phyloP scores from a whole-genome alignment of 257 asterid species.

The Solanum habrochaites region DNA sequence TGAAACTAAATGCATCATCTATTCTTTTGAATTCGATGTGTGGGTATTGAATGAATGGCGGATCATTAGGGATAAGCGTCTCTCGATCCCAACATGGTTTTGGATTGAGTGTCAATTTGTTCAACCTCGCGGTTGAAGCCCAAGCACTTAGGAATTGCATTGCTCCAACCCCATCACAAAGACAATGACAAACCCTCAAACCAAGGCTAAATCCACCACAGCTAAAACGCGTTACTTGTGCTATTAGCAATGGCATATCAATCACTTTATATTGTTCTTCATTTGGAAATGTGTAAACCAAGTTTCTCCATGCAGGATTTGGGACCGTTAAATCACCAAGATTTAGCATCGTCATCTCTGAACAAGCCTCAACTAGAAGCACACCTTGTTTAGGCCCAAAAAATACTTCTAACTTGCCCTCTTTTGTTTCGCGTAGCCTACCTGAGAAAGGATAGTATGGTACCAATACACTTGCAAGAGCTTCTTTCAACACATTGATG shows the following conservation, averaged over 20 bases:
- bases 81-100: slow-evolving; percentile 76
- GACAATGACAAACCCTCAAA: slow-evolving; percentile 71
- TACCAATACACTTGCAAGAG: slow-evolving; percentile 49
- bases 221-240: slow-evolving; percentile 60
- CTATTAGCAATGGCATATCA: slow-evolving; percentile 78
- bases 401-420: slow-evolving; percentile 68
- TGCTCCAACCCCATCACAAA: slow-evolving; percentile 89
- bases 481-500: slow-evolving; percentile 33
- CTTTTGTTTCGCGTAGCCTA: slow-evolving; percentile 42
- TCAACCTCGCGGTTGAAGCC: slow-evolving; percentile 58
- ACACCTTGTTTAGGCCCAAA: slow-evolving; percentile 65
- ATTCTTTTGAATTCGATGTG: slow-evolving; percentile 55
- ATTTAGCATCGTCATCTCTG: slow-evolving; percentile 31
- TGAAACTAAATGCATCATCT: slow-evolving; percentile 40
- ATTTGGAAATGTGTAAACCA: slow-evolving; percentile 48
- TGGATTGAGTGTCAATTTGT: slow-evolving; percentile 32
- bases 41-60: slow-evolving; percentile 38
- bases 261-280: slow-evolving; percentile 69
- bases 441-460: slow-evolving; percentile 87
- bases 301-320: slow-evolving; percentile 64
- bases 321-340: slow-evolving; percentile 69
- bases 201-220: slow-evolving; percentile 89
- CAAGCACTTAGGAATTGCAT: slow-evolving; percentile 78
- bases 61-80: slow-evolving; percentile 45
- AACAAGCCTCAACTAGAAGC: slow-evolving; percentile 58